A percentile compares a stretch with the other conserved stretches of the same genome.
phyloP scores from a whole-genome alignment of 768 basidiomycete species.

The Termitomyces sp. region DNA sequence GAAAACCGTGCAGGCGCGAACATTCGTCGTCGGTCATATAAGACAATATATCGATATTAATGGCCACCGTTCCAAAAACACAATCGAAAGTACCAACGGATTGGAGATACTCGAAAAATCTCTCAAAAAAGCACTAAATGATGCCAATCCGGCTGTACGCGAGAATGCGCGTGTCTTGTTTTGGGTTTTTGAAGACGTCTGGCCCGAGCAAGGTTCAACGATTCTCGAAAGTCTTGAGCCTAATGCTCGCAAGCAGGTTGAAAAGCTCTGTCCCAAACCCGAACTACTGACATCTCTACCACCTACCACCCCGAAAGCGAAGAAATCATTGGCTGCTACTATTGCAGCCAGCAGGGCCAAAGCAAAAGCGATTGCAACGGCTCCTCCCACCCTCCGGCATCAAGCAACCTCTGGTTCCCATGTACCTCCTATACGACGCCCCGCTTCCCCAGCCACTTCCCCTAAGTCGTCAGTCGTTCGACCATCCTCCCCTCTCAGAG shows the following conservation, averaged over 20 bases:
- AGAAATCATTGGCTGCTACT: conserved; percentile 81
- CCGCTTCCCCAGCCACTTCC: conserved; percentile 39
- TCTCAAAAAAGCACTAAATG: conserved; percentile 68
- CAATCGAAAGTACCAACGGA: conserved; percentile 68
- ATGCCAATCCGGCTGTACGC: conserved; percentile 76
- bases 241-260: conserved; percentile 73
- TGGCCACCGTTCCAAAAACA: conserved; percentile 53
- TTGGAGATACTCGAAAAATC: conserved; percentile 72
- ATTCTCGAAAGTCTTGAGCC: conserved; percentile 70
- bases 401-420: conserved; percentile 77
- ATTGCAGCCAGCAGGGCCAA: conserved; percentile 90
- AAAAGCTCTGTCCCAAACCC: conserved; percentile 76
- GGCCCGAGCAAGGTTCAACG: conserved; percentile 63
- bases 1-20: conserved; percentile 75
- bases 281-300: conserved; percentile 35
- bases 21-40: conserved; percentile 64
- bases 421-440: conserved; percentile 43
- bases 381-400: conserved; percentile 76
- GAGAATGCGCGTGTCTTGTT: conserved; percentile 70
- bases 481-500: conserved; percentile 45
- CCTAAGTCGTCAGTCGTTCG: conserved; percentile 35
- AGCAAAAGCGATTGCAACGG: conserved; percentile 78
- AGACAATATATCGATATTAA: conserved; percentile 75
- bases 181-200: conserved; percentile 77
- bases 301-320: conserved; percentile 53